Percentiles rank a stretch among this genome's conserved stretches.
phyloP scores from a whole-genome alignment of 78 protist species.

The Diacronema lutheri region DNA sequence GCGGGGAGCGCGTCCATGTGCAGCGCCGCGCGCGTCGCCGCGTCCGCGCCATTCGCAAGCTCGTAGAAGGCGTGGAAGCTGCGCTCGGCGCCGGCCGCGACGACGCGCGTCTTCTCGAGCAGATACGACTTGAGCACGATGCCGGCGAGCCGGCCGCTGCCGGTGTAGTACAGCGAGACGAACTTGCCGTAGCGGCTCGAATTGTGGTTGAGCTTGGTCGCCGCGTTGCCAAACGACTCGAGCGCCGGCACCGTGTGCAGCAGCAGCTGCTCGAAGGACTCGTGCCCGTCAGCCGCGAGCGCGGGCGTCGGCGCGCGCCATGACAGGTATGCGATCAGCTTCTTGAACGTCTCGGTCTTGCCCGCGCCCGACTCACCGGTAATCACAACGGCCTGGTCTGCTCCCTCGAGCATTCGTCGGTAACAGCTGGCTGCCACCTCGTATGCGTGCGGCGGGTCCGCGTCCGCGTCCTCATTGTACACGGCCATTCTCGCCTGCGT shows the following conservation, averaged over 20 bases:
- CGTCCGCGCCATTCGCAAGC: background rate
- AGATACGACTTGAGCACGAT: conserved; percentile 32
- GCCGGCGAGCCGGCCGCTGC: background rate
- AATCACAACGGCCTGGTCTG: background rate
- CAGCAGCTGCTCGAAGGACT: conserved; percentile 18
- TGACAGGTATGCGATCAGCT: conserved; percentile 54
- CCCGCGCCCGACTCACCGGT: conserved; percentile 69
- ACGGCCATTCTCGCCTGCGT: too few relatives aligned
- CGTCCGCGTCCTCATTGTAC: too few relatives aligned
- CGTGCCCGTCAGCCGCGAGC: too few relatives aligned
- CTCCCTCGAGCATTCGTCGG: too few relatives aligned
- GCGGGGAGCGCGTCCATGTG: too few relatives aligned
- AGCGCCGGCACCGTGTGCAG: conserved; percentile 78
- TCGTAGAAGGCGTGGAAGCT: conserved; percentile 88
- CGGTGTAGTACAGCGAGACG: background rate
- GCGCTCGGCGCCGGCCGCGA: conserved; percentile 65
- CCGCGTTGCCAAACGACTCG: conserved; percentile 93
- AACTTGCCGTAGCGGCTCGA: conserved; percentile 74
- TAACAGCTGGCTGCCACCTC: too few relatives aligned
- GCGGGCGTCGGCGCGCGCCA: background rate
- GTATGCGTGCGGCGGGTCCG: too few relatives aligned
- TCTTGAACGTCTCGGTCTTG: conserved; percentile 67
- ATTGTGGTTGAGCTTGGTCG: conserved; percentile 82
- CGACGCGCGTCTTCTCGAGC: conserved; percentile 80
- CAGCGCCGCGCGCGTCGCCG: background rate